Evolutionary conservation across 2,329 filamentous ascomycete species (phyloP), one percentile per base, ranked within the genome.

Genomic region (Ophiostoma perfectum): DNA sequence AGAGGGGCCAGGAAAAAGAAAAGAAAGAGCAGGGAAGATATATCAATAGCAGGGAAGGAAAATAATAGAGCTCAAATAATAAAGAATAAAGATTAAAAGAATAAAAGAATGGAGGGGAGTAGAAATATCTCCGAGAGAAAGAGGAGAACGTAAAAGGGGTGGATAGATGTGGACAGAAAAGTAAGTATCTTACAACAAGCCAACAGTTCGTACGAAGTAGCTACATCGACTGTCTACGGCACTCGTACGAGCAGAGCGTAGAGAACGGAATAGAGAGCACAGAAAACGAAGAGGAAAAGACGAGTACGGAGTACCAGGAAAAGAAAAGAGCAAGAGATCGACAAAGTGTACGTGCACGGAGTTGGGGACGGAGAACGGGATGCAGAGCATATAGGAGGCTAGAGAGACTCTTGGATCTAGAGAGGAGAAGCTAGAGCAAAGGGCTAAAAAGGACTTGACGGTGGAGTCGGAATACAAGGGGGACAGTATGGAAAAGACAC

Each of bases 121-220:
- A 55, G 49, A 36, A 55, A 55, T 55, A 55, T 55, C 49, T 55
- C 49, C 49, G 49, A 55, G 49, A 55, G 49, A 27, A 27, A 27
- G 27, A 27, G 27, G 27, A 27, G 27, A 27, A 18, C 27, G n/a
- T 6, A 55, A 55, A 55, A 18, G 49, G 49, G 49, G 47, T n/a
- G 47, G 47, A 52, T 52, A 52, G 47, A 7, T 44, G 45, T 47
- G 2, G 45, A n/a, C 14, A 4, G 8, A 45, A 45, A 45, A 45
- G 42, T 11, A 12, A 45, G 7, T 11, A 45, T 45, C 9, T 11
- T 47, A 47, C 45, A 47, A 47, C 45, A 16, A 27, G 45, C 45
- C 45, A 47, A 47, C 45, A 47, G 45, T 16, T 16, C 7, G 45
- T 16, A 47, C 27, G 27, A 27, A 27, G 27, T 27, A 27, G 27